Base-by-base conservation (phyloP, 2,329 filamentous ascomycete species). In the Ophiostoma populinum region DNA sequence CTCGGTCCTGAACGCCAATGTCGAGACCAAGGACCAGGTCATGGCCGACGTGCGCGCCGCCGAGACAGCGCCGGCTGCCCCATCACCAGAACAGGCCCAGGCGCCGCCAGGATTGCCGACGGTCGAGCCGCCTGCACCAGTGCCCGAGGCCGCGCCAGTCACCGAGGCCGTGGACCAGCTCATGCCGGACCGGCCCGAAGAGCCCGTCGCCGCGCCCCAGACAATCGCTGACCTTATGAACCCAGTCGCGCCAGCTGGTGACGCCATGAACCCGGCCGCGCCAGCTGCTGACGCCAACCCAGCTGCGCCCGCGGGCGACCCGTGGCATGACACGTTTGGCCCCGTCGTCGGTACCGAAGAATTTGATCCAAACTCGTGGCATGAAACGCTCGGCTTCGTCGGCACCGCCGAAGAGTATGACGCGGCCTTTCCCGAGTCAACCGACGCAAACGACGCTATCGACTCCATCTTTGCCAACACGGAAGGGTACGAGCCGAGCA, bases 131-230 rank as follows among this genome's bases (percentile, higher is more conserved):
- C n/a, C n/a, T n/a, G 12, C 35, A 8, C 32, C 15, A 13, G 13
- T 19, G 16, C 5, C 28, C 7, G 17, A 24, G 22, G 18, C 15
- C 17, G n/a, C n/a, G 8, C 11, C n/a, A 17, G 32, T 18, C 13
- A 34, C 19, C 11, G 37, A 32, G 24, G 24, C 21, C 9, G 24
- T 28, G 10, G 36, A 38, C 18, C 27, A 38, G 36, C 39, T 30
- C 5, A 41, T 38, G 39, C 21, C 25, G 21, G 39, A 41, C 22
- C 38, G 34, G 38, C 27, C 38, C 15, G 28, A n/a, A 15, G 34
- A 35, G 15, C 30, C 25, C 25, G 17, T 18, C 19, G 15, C 26
- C 4, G 26, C 26, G 15, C 18, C 36, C 7, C 30, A 24, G 18
- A 13, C 32, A 12, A 19, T 22, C 9, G 32, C 29, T 11, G 16